A percentile compares a stretch with the other conserved stretches of the same genome.
phyloP scores from a whole-genome alignment of 139 green algal genomes.

The Haematococcus lacustris region DNA sequence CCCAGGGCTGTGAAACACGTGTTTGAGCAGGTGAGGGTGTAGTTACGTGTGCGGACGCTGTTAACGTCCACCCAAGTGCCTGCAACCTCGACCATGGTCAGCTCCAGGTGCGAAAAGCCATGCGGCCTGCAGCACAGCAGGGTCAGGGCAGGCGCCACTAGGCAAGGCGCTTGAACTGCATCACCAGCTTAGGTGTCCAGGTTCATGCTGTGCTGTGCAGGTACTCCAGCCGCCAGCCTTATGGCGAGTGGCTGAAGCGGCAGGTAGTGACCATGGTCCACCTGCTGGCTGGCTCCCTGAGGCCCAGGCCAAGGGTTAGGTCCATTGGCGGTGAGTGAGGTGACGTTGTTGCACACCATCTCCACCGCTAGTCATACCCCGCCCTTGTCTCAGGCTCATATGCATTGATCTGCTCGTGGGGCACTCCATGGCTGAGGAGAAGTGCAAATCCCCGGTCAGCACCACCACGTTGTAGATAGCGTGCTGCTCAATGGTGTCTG shows the following conservation, averaged over 20 bases:
- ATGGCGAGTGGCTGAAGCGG: slow-evolving; percentile 72
- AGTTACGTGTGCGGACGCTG: background rate
- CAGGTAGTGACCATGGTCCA: slow-evolving; percentile 65
- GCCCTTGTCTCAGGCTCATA: background rate
- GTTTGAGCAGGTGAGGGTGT: background rate
- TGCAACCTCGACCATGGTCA: background rate
- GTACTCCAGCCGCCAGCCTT: slow-evolving; percentile 64
- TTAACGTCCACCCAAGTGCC: background rate
- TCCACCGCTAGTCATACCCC: background rate
- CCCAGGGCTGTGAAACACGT: background rate
- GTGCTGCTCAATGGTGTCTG: background rate
- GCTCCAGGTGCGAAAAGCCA: background rate
- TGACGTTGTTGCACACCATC: background rate
- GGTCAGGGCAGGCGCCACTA: too few species aligned
- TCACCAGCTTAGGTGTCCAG: too few species aligned
- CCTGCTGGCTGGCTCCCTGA: too few species aligned
- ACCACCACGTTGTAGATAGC: background rate
- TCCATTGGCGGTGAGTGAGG: too few species aligned
- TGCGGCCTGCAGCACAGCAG: too few species aligned
- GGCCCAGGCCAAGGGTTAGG: too few species aligned
- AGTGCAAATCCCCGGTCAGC: background rate
- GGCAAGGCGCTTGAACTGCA: too few species aligned
- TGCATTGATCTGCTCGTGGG: background rate
- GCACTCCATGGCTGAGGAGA: background rate
- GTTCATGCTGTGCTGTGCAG: too few species aligned